Conservation (phyloP, 306 rosid species). For the Pyrus betulifolia region DNA sequence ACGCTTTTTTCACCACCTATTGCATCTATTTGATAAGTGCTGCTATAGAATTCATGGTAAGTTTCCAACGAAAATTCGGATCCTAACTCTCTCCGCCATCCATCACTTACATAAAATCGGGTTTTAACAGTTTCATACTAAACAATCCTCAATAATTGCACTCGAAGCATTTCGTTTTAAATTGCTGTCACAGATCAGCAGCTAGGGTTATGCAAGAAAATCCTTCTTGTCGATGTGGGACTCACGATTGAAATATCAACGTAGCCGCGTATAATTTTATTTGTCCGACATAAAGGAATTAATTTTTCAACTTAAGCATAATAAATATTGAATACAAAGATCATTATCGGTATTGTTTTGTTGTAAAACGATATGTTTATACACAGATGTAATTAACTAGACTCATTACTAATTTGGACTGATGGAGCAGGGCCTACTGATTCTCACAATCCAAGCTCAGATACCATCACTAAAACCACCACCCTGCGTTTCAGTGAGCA, state of each 20-base stretch:
- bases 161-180: neutral
- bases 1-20: constrained; percentile 62
- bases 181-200: neutral
- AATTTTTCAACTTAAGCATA: neutral
- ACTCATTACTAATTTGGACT: neutral
- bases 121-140: constrained; percentile 6
- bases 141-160: neutral
- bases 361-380: no score
- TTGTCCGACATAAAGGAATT: neutral
- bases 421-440: constrained; percentile 52
- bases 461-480: constrained; percentile 57
- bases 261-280: neutral
- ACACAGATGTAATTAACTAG: neutral
- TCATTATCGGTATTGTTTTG: neutral
- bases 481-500: constrained; percentile 29
- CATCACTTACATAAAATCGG: neutral
- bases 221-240: neutral
- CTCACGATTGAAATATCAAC: neutral
- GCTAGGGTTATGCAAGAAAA: neutral
- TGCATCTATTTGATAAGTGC: constrained; percentile 54
- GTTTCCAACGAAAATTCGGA: neutral
- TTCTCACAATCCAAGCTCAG: constrained; percentile 69
- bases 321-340: neutral
- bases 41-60: constrained; percentile 60
- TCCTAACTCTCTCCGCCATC: neutral